A percentile compares a stretch with the other conserved stretches of the same genome.
phyloP scores from a whole-genome alignment of 345 rosid genomes.

The Salix purpurea region DNA sequence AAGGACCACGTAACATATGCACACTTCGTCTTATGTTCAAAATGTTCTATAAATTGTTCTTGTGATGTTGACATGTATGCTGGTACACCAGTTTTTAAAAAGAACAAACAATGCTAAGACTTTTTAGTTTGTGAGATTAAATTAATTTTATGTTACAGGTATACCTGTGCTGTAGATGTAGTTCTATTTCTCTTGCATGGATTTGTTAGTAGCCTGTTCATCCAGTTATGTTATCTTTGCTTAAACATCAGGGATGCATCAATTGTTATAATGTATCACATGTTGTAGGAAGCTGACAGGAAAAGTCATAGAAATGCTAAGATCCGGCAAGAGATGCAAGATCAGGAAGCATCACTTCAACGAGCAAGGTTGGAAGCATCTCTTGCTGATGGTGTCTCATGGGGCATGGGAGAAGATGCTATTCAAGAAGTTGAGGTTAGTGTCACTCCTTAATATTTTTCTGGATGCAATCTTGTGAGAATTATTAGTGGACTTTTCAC shows the following conservation, averaged over 20 bases:
- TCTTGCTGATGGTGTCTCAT: conserved; percentile 90
- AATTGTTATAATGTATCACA: conserved; percentile 5
- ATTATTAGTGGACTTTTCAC: neutral
- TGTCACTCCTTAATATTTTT: neutral
- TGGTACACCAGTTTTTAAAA: neutral
- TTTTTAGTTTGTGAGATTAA: neutral
- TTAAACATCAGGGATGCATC: neutral
- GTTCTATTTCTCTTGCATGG: neutral
- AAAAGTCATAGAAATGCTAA: conserved; percentile 58
- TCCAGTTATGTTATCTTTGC: neutral
- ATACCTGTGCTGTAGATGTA: neutral
- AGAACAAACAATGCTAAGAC: neutral
- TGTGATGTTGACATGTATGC: neutral
- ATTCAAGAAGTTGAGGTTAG: conserved; percentile 89
- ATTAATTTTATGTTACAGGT: neutral
- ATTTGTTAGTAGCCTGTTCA: neutral
- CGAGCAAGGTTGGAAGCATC: conserved; percentile 75
- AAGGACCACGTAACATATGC: too few relatives aligned
- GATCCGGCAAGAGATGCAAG: conserved; percentile 49
- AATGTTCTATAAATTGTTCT: neutral
- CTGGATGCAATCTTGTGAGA: neutral
- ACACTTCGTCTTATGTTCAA: too few relatives aligned
- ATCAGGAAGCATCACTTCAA: conserved; percentile 77
- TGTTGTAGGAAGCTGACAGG: conserved; percentile 57
- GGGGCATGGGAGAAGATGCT: conserved; percentile 99